Evolutionary conservation across 345 rosid genomes (phyloP), one percentile per base, ranked within the genome.

Genomic region (Mercurialis annua): DNA sequence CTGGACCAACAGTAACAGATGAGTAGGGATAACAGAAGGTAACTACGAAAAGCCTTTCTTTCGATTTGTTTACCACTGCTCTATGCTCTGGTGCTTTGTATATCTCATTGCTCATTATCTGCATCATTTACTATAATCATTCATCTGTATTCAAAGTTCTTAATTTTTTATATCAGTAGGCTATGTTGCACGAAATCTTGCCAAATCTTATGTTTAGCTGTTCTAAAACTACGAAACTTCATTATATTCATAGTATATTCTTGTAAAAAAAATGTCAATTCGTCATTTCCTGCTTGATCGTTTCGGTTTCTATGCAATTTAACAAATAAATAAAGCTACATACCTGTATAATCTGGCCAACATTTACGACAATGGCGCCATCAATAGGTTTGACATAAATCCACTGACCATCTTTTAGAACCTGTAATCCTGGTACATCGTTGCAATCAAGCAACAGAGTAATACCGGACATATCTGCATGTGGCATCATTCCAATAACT

Each of bases 21-120:
- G 73, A 62, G 31, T 60, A 56, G 16, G 82, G 87, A 47, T 70
- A 76, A 68, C 81, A 78, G 73, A 80, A 77, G 2, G 81, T 82
- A 34, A 70, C 80, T 36, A 80, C 61, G 8, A 77, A 80, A 31
- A 55, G 56, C 46, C 84, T 76, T 62, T 66, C 79, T 31, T 40
- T 66, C 14, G 49, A 51, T 9, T 70, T 71, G 67, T 66, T 76
- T 48, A 66, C 79, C 48, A 62, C 63, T 2, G 65, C 72, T 50
- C 79, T 66, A 43, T 66, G 72, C 4, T 71, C 72, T 30, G 69
- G 75, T 38, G 79, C 75, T 55, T 49, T 55, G 65, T 55, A 71
- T 34, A 51, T 67, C 46, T 72, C 72, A 51, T 76, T 76, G 60
- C 79, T 75, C 66, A 65, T 65, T 21, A 61, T 67, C 77, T 70